These are phyloP conservation scores for Russula sp. DNA, from an alignment of 768 basidiomycete species.

Conservation along the genomic window DNA sequence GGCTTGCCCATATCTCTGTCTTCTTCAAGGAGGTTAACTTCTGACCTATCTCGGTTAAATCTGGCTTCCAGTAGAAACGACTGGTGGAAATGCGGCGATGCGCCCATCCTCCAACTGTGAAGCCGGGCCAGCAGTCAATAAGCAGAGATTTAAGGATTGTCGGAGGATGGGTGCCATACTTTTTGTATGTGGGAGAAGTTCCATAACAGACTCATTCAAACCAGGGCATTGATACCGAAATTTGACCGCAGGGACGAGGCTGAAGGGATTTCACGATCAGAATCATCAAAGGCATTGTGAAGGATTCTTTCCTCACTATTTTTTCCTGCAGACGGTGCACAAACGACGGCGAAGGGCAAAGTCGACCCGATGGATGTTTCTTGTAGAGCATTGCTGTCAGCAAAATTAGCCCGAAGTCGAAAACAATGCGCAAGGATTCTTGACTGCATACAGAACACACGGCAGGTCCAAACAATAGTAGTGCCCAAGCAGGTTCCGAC, in stretches of 20 bases:
- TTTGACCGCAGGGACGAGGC: conserved; percentile 19
- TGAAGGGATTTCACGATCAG: conserved; percentile 2
- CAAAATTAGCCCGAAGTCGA: background rate
- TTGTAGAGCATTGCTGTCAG: conserved; percentile 16
- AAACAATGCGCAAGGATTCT: background rate
- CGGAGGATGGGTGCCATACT: conserved; percentile 1
- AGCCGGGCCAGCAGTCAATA: background rate
- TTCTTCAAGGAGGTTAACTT: conserved; percentile 14
- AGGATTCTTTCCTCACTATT: conserved; percentile 3
- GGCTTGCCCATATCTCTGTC: conserved; percentile 16
- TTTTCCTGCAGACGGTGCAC: conserved; percentile 23
- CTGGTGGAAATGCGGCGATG: conserved; percentile 21
- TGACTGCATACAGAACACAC: conserved; percentile 23
- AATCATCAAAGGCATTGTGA: background rate
- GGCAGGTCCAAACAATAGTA: conserved; percentile 25
- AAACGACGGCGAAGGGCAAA: conserved; percentile 28
- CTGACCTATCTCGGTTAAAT: conserved; percentile 19
- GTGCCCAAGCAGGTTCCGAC: conserved; percentile 29
- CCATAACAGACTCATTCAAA: conserved; percentile 24
- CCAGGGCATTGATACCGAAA: conserved; percentile 16
- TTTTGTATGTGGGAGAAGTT: conserved; percentile 25
- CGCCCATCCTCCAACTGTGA: conserved; percentile 27
- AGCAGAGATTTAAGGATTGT: background rate
- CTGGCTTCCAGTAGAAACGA: conserved; percentile 27
- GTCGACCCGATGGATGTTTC: conserved; percentile 26